A percentile compares a stretch with the other conserved stretches of the same genome.
Conservation (phyloP, 306 rosid genomes). For the Rubus parviflorus region DNA sequence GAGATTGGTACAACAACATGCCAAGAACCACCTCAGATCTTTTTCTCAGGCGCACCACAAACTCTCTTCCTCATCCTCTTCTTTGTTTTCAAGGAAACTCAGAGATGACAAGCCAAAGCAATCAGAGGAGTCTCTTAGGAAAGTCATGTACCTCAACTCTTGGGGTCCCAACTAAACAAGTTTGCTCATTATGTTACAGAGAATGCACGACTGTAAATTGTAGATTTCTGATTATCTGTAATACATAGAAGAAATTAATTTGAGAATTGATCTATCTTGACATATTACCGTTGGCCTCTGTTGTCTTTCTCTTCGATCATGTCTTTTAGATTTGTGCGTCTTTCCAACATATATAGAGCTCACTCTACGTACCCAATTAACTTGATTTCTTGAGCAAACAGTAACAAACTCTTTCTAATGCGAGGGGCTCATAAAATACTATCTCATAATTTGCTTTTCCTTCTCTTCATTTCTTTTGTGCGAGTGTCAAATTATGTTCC, state of each 20-base stretch:
- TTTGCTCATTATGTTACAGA: not conserved
- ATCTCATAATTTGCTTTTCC: too few species aligned
- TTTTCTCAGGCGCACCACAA: constrained; percentile 31
- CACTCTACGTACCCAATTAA: too few species aligned
- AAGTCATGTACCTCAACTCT: constrained; percentile 60
- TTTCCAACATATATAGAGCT: not conserved
- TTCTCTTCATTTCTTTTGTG: too few species aligned
- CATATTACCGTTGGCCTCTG: not conserved
- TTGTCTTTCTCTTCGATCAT: not conserved
- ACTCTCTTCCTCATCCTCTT: constrained; percentile 33
- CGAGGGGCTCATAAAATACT: too few species aligned
- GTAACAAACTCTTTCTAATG: too few species aligned
- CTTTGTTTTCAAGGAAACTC: constrained; percentile 24
- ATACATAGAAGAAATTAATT: not conserved
- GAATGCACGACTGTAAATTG: not conserved
- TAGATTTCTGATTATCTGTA: not conserved
- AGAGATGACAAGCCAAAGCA: constrained; percentile 48
- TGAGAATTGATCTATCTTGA: not conserved
- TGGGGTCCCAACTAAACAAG: constrained; percentile 60
- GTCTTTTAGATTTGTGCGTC: not conserved
- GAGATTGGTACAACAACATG: constrained; percentile 37
- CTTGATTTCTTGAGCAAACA: too few species aligned
- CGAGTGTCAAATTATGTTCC: too few species aligned
- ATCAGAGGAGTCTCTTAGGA: constrained; percentile 69
- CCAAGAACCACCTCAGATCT: constrained; percentile 34